A percentile compares a stretch with the other conserved stretches of the same genome.
These are phyloP conservation scores for Lepidium aucheri DNA, from an alignment of 345 rosid genomes.

Conservation along the genomic window DNA sequence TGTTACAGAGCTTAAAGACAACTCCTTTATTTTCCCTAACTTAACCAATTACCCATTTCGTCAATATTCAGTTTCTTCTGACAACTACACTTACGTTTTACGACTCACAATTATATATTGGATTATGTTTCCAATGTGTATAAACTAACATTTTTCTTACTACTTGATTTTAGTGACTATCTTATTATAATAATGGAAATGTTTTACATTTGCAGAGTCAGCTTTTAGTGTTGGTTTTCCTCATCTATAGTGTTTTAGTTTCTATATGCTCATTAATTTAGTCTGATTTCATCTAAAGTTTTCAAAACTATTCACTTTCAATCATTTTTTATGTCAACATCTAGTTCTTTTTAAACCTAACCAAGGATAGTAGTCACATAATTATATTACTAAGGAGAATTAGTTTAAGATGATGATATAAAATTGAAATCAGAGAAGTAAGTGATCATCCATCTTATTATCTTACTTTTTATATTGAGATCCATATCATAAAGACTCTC, in stretches of 20 bases:
- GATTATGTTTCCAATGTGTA: neutral
- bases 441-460: neutral
- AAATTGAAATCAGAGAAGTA: neutral
- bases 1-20: slow-evolving; percentile 18
- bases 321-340: neutral
- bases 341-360: neutral
- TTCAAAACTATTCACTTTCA: slow-evolving; percentile 2
- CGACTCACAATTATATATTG: neutral
- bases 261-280: slow-evolving; percentile 1
- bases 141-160: neutral
- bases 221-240: slow-evolving; percentile 22
- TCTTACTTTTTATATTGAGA: too few species aligned
- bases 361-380: neutral
- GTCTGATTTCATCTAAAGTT: neutral
- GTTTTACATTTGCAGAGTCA: neutral
- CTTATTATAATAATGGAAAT: neutral
- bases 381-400: neutral
- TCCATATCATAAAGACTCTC: too few species aligned
- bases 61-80: slow-evolving; percentile 28
- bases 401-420: neutral
- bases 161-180: neutral
- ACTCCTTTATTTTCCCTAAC: slow-evolving; percentile 17
- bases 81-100: slow-evolving; percentile 17
- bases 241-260: slow-evolving; percentile 15
- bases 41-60: slow-evolving; percentile 19